phyloP scores from a whole-genome alignment of 345 rosid genomes.

The sweet orange (Citrus sinensis) region DVS_A1.0 CM039165.1:37629501-37630000 shows the following conservation, averaged over 20 bases:
- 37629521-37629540: constrained; percentile 97
- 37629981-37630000: constrained; percentile 97
- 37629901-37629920: neutral
- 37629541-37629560: constrained; percentile 20
- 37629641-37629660: neutral
- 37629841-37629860: constrained; percentile 58
- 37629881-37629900: neutral
- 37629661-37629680: neutral
- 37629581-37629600: neutral
- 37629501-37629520: constrained; percentile 97
- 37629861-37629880: neutral
- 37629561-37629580: neutral
- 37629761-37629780: constrained; percentile 97
- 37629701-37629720: constrained; percentile 71
- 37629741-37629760: constrained; percentile 97
- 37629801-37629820: constrained; percentile 98
- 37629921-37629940: constrained; percentile 76
- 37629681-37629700: neutral
- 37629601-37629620: neutral
- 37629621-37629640: neutral
- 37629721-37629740: constrained; percentile 88
- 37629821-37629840: constrained; percentile 99
- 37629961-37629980: constrained; percentile 97
- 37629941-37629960: constrained; percentile 95
- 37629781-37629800: constrained; percentile 93